These are phyloP conservation scores for Chlorella sp. DNA, from an alignment of 139 green algal genomes.

Conservation along the genomic window DNA sequence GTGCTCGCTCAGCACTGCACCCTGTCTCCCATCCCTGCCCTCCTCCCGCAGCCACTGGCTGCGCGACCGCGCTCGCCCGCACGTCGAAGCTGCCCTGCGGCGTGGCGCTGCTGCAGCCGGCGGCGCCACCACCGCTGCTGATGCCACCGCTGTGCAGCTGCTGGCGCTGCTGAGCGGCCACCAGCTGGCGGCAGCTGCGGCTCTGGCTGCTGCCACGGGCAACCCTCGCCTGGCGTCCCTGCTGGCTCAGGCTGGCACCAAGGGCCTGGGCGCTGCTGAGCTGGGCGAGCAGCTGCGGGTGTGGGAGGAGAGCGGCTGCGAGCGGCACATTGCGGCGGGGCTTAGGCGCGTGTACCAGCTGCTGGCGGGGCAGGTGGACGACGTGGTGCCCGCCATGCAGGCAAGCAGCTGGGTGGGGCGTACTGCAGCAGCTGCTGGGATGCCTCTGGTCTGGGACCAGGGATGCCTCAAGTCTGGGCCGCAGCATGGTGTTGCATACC, in stretches of 20 bases:
- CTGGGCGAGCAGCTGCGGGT: constrained; percentile 69
- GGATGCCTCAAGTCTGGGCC: too few relatives aligned
- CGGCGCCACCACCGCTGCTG: background rate
- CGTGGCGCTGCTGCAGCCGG: background rate
- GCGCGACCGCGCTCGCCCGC: constrained; percentile 41
- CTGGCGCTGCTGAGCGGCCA: constrained; percentile 74
- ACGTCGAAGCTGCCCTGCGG: constrained; percentile 25
- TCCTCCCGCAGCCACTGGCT: constrained; percentile 54
- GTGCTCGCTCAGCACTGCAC: too few relatives aligned
- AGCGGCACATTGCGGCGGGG: constrained; percentile 46
- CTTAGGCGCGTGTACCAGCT: constrained; percentile 67
- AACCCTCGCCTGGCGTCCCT: constrained; percentile 80
- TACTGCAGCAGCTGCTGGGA: background rate
- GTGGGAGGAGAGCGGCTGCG: constrained; percentile 57
- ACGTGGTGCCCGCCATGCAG: constrained; percentile 28
- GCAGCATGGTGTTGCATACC: too few relatives aligned
- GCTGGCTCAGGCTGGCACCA: constrained; percentile 54
- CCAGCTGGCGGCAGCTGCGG: constrained; percentile 52
- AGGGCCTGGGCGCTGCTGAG: constrained; percentile 11
- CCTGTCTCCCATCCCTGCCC: background rate
- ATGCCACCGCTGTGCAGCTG: constrained; percentile 28
- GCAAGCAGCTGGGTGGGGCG: background rate
- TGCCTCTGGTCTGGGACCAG: too few relatives aligned
- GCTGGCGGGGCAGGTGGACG: constrained; percentile 67
- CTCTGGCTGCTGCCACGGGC: constrained; percentile 62